Evolutionary conservation across 2,329 filamentous ascomycete species (phyloP), one percentile per base, ranked within the genome.

Genomic region (Epichloe typhina): DNA sequence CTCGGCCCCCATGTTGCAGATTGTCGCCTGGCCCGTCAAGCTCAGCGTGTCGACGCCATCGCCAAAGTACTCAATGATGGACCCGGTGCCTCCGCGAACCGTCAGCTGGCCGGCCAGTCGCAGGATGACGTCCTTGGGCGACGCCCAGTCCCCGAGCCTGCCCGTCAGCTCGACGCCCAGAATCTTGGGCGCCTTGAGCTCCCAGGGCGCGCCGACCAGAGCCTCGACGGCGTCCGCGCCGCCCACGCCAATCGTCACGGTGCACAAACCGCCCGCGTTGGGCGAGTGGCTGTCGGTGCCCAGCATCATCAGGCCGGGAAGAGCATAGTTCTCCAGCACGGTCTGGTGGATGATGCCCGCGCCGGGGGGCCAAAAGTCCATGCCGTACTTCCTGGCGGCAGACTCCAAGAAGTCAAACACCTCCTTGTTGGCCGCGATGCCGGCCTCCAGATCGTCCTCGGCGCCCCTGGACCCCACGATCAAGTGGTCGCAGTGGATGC

Each of bases 401-500:
- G 87, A 94, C 75, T 96, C 91, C 52, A 98, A 70, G 67, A 98
- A 98, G 69, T 95, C 88, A 65, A 96, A 98, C 0, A 98, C 90
- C 74, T 98, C 93, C 67, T 89, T 89, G 69, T 98, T 98, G 45
- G 86, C 85, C 68, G 84, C 76, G 55, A 98, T 94, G 41, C 89
- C 93, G 35, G 84, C 80, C 31, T 84, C 80, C 55, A 98, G 71
- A 70, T 98, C 93, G 23, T 82, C 79, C 61, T 91, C 84, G 37
- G 91, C 93, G 53, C 93, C 93, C 64, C 83, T 86, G 69, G 94
- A 84, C 51, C 91, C 93, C 33, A 97, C 91, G 70, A 98, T 97
- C 82, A 98, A 84, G 69, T 98, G 93, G 72, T 98, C 93, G 70
- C 93, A 98, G 73, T 98, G 93, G 59, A 97, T 96, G 67, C 90